Conservation (phyloP, 768 basidiomycete genomes). For the Calocera viscosa region DNA sequence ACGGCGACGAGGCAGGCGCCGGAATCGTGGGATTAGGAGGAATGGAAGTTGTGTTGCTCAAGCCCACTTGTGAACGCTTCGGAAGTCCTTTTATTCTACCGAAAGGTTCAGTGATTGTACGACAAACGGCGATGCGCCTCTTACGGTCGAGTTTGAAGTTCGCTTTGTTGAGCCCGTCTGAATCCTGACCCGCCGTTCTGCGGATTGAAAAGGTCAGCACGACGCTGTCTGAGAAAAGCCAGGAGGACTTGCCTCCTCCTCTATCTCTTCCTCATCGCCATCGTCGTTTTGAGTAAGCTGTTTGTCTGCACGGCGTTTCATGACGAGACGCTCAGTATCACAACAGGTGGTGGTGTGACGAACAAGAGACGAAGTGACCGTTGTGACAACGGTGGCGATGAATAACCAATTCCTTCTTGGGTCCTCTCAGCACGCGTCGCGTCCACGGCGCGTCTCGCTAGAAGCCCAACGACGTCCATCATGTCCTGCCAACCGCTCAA, state of each 20-base stretch:
- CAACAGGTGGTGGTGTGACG: neutral
- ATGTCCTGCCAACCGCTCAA: neutral
- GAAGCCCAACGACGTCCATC: neutral
- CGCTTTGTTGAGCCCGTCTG: neutral
- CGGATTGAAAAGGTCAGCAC: neutral
- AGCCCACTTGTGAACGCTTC: neutral
- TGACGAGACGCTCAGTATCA: neutral
- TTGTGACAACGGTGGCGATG: neutral
- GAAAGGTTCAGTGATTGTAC: neutral
- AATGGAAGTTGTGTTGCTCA: neutral
- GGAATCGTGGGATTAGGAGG: neutral
- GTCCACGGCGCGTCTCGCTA: neutral
- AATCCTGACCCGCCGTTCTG: neutral
- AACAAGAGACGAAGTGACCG: neutral
- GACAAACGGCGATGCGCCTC: neutral
- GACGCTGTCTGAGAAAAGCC: neutral
- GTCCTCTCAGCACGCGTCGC: neutral
- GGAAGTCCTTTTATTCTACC: neutral
- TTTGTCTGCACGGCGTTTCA: slow-evolving; percentile 5
- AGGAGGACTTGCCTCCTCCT: neutral
- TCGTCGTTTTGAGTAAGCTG: neutral
- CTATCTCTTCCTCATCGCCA: neutral
- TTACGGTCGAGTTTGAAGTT: slow-evolving; percentile 1
- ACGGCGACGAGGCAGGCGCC: neutral
- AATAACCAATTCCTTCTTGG: neutral